These are phyloP conservation scores for Talaromyces sp. DNA, from an alignment of 2,329 filamentous ascomycete genomes.

Conservation along the genomic window DNA sequence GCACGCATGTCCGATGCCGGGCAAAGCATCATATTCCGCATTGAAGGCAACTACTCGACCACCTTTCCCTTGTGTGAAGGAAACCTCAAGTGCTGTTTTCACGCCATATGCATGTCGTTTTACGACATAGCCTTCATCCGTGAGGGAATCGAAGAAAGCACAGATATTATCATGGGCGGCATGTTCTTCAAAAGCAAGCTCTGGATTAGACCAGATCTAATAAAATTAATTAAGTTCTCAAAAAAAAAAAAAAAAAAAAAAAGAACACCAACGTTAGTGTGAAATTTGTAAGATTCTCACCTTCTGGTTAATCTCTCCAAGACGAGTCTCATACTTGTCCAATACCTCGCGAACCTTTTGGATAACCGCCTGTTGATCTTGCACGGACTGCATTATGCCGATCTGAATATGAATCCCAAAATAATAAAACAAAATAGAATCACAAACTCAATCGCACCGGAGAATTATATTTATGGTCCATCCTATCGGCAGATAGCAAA, in stretches of 20 bases:
- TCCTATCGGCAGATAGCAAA: background rate
- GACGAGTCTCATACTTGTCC: slow-evolving; percentile 20
- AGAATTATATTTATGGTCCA: background rate
- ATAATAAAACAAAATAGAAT: too few species aligned
- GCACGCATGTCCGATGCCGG: slow-evolving; percentile 33
- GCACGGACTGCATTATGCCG: slow-evolving; percentile 4
- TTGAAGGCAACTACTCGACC: slow-evolving; percentile 28
- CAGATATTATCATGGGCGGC: slow-evolving; percentile 20
- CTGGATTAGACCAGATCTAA: slow-evolving; percentile 22
- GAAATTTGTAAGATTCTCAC: background rate
- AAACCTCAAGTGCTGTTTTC: slow-evolving; percentile 14
- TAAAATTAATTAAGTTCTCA: background rate
- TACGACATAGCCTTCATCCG: slow-evolving; percentile 10
- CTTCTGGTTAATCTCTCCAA: slow-evolving; percentile 27
- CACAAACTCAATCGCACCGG: background rate
- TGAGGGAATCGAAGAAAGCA: slow-evolving; percentile 16
- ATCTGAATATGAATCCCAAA: background rate
- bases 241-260: background rate
- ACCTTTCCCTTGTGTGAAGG: slow-evolving; percentile 32
- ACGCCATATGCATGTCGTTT: slow-evolving; percentile 16
- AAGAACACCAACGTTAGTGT: too few species aligned
- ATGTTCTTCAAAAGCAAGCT: slow-evolving; percentile 20
- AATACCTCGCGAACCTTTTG: slow-evolving; percentile 10
- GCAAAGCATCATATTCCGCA: slow-evolving; percentile 39
- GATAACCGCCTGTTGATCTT: slow-evolving; percentile 8